Conservation (phyloP, 805 yeast genomes). For the Schwanniomyces occidentalis region DNA sequence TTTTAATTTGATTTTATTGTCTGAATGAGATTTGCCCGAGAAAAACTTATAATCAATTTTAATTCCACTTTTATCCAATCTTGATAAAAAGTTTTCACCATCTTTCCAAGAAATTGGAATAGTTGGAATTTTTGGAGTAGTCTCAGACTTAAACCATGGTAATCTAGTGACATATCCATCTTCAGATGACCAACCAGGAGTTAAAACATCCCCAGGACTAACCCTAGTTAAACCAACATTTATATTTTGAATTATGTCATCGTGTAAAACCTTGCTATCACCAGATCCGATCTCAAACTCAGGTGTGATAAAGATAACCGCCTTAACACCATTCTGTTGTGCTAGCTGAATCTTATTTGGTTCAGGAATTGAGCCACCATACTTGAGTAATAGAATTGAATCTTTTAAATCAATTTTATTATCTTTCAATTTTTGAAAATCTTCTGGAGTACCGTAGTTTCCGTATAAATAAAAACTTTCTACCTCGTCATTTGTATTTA, state of each 20-base stretch:
- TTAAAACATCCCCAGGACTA: constrained; percentile 74
- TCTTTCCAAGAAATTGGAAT: constrained; percentile 78
- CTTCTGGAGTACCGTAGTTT: constrained; percentile 62
- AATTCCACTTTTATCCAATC: constrained; percentile 33
- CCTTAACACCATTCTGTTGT: constrained; percentile 56
- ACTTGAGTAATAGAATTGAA: constrained; percentile 59
- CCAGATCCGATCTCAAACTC: constrained; percentile 16
- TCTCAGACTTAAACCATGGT: constrained; percentile 46
- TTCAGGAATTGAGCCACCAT: constrained; percentile 47
- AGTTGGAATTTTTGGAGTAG: constrained; percentile 72
- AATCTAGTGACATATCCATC: constrained; percentile 39
- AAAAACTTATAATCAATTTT: constrained; percentile 27
- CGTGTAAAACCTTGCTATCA: constrained; percentile 16
- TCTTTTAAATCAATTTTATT: constrained; percentile 42
- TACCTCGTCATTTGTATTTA: constrained; percentile 51
- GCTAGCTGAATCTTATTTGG: constrained; percentile 49
- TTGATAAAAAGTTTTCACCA: constrained; percentile 39
- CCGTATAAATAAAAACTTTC: constrained; percentile 59
- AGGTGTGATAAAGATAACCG: constrained; percentile 61
- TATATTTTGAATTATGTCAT: constrained; percentile 51
- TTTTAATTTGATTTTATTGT: constrained; percentile 23
- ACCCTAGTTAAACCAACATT: constrained; percentile 60
- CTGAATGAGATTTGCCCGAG: constrained; percentile 25
- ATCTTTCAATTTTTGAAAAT: constrained; percentile 44
- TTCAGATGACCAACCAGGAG: constrained; percentile 71